phyloP scores from a whole-genome alignment of 179 eudicot species.

The Spinacia oleracea region DNA sequence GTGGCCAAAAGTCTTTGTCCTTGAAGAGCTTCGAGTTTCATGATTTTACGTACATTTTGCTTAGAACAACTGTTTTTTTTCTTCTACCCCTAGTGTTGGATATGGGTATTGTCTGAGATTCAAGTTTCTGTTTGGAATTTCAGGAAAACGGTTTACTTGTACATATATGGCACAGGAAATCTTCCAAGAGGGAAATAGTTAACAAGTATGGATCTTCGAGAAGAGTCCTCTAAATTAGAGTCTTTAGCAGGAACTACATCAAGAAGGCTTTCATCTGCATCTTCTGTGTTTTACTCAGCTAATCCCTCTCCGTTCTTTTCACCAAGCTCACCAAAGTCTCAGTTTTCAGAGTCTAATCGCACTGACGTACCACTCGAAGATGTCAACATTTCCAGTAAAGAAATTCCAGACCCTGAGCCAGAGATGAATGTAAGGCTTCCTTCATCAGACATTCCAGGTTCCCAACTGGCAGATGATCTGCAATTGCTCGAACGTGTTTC shows the following conservation, averaged over 20 bases:
- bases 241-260: constrained; percentile 49
- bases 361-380: constrained; percentile 38
- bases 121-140: constrained; percentile 17
- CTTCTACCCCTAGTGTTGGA: not conserved
- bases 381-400: constrained; percentile 19
- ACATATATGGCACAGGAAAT: constrained; percentile 39
- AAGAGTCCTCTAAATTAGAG: constrained; percentile 71
- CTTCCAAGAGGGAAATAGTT: constrained; percentile 24
- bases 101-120: constrained; percentile 8
- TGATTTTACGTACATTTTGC: not conserved
- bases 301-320: constrained; percentile 93
- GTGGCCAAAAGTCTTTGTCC: not conserved
- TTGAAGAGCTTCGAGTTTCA: not conserved
- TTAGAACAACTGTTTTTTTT: not conserved
- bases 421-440: constrained; percentile 37
- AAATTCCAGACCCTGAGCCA: constrained; percentile 30
- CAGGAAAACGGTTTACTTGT: constrained; percentile 40
- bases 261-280: constrained; percentile 87
- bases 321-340: constrained; percentile 68
- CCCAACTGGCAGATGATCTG: constrained; percentile 45
- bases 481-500: constrained; percentile 53
- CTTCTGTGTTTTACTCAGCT: constrained; percentile 87
- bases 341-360: constrained; percentile 42
- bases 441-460: constrained; percentile 35
- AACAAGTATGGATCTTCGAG: constrained; percentile 71